Base-by-base conservation (phyloP, 2,329 filamentous ascomycete genomes). In the Curvularia hawaiiensis region DNA sequence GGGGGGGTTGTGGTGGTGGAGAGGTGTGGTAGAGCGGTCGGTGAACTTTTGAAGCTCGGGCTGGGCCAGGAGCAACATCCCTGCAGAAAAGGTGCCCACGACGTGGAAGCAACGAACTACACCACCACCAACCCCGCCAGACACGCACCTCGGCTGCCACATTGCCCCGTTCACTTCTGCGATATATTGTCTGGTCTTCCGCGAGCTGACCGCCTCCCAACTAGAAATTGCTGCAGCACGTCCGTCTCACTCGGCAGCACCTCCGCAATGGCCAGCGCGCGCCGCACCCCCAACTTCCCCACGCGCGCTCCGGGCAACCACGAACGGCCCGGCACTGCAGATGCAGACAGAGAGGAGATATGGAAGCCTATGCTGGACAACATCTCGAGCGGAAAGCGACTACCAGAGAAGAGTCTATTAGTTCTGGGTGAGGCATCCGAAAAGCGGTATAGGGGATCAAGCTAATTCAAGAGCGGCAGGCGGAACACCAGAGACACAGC, bases 331-430 rank as follows among this genome's bases (percentile, higher is more conserved):
- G 71, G 78, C 35, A 88, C 90, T 28, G 44, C 28, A 68, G 88
- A 89, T 75, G 79, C 79, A 44, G 79, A 80, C 63, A 93, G 91
- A 80, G 91, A 91, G 78, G 91, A 96, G 74, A 88, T 97, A 78
- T 97, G 94, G 94, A 93, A 90, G 60, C 92, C 91, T 44, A 91
- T 97, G 90, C 84, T 97, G 66, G 91, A 96, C 77, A 89, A 87
- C 52, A 93, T 95, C 67, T 92, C 93, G 68, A 96, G 90, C 78
- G 92, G 91, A 65, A 96, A 95, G 82, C 86, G 90, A 67, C 80
- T 97, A 70, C 91, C 92, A 6, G 92, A 97, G 79, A 97, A 97
- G 84, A 96, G 93, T 75, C 79, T 97, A 61, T 79, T 97, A 41
- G 88, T 97, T 22, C 80, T 97, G 74, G 92, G 91, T 91, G 83